phyloP scores from a whole-genome alignment of 1,139 yeast genomes.

The Debaryomyces sp. region DNA sequence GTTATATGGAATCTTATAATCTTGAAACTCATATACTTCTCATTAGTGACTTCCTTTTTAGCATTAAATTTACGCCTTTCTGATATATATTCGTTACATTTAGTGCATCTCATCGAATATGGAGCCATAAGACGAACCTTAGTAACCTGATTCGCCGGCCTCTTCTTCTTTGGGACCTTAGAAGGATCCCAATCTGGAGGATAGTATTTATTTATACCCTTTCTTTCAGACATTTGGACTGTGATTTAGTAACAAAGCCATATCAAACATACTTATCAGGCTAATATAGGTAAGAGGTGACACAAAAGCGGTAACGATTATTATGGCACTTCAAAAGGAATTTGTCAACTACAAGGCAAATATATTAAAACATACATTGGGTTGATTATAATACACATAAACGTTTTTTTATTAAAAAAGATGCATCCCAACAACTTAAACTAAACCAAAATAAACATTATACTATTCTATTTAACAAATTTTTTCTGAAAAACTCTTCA shows the following conservation, averaged over 20 bases:
- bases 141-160: conserved; percentile 33
- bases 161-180: conserved; percentile 55
- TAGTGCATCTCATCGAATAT: conserved; percentile 81
- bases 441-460: conserved; percentile 16
- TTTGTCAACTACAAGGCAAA: neutral
- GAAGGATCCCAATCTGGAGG: conserved; percentile 92
- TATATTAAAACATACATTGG: conserved; percentile 13
- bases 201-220: conserved; percentile 82
- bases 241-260: neutral
- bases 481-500: conserved; percentile 9
- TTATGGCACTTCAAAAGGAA: too few relatives aligned
- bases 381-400: conserved; percentile 17
- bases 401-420: conserved; percentile 16
- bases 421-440: conserved; percentile 19
- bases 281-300: neutral
- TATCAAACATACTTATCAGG: neutral
- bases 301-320: neutral
- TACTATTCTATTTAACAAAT: conserved; percentile 18
- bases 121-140: conserved; percentile 91
- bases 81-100: conserved; percentile 84
- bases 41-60: conserved; percentile 71
- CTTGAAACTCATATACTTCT: conserved; percentile 72
- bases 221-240: conserved; percentile 78
- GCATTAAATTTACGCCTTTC: conserved; percentile 91
- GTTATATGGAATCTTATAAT: conserved; percentile 72